phyloP scores from a whole-genome alignment of 306 rosid species.

The Glycine tomentella region DNA sequence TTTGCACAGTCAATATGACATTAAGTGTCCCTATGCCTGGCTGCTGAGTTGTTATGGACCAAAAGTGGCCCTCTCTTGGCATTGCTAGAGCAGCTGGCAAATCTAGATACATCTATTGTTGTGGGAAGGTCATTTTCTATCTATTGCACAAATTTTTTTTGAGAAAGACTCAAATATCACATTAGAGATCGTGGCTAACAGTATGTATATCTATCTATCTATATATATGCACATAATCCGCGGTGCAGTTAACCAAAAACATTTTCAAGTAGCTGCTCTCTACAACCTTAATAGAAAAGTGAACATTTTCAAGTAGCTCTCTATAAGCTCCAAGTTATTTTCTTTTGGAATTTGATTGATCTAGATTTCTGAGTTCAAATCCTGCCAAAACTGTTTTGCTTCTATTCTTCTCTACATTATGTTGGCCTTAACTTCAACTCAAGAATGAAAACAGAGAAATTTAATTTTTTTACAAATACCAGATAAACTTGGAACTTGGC shows the following conservation, averaged over 20 bases:
- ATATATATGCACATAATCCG: no score
- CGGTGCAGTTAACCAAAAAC: no score
- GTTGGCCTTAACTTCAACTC: neutral
- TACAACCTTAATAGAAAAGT: no score
- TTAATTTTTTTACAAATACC: no score
- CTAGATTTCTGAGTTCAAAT: neutral
- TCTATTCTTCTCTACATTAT: neutral
- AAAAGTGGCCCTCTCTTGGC: constrained; percentile 25
- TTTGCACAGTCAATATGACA: constrained; percentile 26
- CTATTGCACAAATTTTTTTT: neutral
- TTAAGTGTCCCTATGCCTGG: neutral
- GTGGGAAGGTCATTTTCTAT: neutral
- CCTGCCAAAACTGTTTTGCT: neutral
- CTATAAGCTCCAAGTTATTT: neutral
- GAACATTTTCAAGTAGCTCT: no score
- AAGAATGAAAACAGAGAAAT: neutral
- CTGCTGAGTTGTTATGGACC: constrained; percentile 46
- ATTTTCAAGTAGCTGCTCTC: no score
- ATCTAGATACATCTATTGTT: neutral
- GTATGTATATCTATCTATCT: no score
- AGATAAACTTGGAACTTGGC: neutral
- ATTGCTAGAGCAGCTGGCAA: neutral
- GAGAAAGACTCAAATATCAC: no score
- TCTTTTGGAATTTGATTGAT: neutral
- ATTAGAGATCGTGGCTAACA: no score